Percentiles rank a stretch among this genome's conserved stretches.
These are phyloP conservation scores for Eucalyptus cloeziana DNA, from an alignment of 345 rosid genomes.

Conservation along the genomic window DNA sequence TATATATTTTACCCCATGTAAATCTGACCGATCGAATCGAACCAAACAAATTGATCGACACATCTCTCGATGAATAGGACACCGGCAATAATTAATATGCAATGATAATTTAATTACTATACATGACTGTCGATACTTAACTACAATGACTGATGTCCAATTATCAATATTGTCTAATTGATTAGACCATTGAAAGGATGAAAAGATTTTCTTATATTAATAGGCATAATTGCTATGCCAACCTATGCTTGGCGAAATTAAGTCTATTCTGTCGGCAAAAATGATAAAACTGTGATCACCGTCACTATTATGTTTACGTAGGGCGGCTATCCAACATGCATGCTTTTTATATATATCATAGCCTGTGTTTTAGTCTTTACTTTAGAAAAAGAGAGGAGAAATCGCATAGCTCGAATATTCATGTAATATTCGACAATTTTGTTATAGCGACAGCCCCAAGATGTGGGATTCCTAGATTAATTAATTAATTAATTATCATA, in stretches of 20 bases:
- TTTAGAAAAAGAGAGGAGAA: background rate
- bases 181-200: background rate
- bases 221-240: background rate
- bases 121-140: background rate
- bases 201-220: background rate
- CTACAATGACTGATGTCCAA: background rate
- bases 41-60: background rate
- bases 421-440: background rate
- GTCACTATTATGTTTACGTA: background rate
- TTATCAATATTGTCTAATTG: background rate
- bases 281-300: background rate
- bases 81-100: background rate
- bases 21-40: background rate
- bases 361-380: background rate
- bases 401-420: background rate
- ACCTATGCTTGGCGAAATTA: background rate
- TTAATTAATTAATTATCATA: background rate
- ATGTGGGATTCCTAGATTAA: background rate
- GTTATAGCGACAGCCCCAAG: background rate
- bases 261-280: background rate
- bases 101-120: background rate
- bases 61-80: background rate
- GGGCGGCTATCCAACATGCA: background rate
- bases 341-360: background rate
- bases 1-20: background rate